Conservation (phyloP, 495 filamentous ascomycete species). For the Aspergillus hancockii region DNA sequence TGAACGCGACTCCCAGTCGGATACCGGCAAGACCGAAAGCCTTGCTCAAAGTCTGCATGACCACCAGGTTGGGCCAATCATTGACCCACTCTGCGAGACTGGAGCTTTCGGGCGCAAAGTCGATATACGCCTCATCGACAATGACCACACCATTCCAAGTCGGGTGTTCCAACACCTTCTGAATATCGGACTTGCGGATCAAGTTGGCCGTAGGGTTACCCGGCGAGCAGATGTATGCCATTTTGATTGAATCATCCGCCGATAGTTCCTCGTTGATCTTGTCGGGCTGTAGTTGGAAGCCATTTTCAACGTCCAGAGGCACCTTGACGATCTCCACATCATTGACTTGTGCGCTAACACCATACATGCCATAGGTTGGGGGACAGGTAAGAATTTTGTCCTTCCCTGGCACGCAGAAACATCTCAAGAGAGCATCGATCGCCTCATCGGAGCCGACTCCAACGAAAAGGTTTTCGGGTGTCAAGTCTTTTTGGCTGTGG, state of each 20-base stretch:
- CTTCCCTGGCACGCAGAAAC: constrained; percentile 83
- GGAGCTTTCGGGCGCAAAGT: constrained; percentile 79
- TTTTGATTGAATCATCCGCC: constrained; percentile 69
- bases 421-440: constrained; percentile 88
- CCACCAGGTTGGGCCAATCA: constrained; percentile 94
- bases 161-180: constrained; percentile 75
- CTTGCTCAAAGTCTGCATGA: constrained; percentile 97
- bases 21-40: constrained; percentile 96
- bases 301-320: constrained; percentile 61
- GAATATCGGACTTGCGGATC: constrained; percentile 74
- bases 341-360: constrained; percentile 89
- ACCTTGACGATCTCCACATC: constrained; percentile 85
- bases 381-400: constrained; percentile 94
- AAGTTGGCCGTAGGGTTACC: constrained; percentile 89
- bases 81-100: constrained; percentile 90
- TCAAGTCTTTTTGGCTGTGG: constrained; percentile 73
- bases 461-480: constrained; percentile 83
- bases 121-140: constrained; percentile 95
- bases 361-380: constrained; percentile 98
- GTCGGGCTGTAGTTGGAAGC: constrained; percentile 69
- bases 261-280: constrained; percentile 67
- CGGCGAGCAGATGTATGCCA: constrained; percentile 89
- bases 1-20: constrained; percentile 71
- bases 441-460: constrained; percentile 96
- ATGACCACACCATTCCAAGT: constrained; percentile 95